A percentile compares a stretch with the other conserved stretches of the same genome.
phyloP scores from a whole-genome alignment of 352 stramenopile genomes.

The Globisporangium nagaii region DNA sequence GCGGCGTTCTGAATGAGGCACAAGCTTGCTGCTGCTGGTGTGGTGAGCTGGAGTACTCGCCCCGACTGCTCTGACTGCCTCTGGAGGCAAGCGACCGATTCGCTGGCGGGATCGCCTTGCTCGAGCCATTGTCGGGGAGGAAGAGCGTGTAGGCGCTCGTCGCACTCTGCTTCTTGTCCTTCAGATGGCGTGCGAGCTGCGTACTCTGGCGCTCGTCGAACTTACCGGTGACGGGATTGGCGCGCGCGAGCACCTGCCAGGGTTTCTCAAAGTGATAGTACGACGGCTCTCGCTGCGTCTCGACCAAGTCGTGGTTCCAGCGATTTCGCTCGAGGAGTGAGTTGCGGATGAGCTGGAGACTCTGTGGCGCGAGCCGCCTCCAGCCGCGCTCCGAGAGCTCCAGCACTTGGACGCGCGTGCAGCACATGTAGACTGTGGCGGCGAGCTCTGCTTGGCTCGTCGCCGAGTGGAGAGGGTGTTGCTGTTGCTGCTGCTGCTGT shows the following conservation, averaged over 20 bases:
- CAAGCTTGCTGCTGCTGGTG: slow-evolving; percentile 7
- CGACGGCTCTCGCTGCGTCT: slow-evolving; percentile 26
- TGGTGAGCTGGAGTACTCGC: background rate
- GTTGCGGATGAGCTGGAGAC: slow-evolving; percentile 39
- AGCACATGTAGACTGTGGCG: slow-evolving; percentile 57
- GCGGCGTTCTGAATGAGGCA: background rate
- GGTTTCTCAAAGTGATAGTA: slow-evolving; percentile 46
- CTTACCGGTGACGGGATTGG: slow-evolving; percentile 12
- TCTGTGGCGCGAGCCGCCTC: slow-evolving; percentile 37
- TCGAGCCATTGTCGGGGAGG: background rate
- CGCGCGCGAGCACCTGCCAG: slow-evolving; percentile 31
- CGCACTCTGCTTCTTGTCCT: slow-evolving; percentile 35
- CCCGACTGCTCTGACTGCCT: background rate
- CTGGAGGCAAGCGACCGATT: background rate
- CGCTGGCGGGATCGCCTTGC: background rate
- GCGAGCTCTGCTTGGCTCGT: slow-evolving; percentile 18
- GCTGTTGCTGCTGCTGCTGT: background rate
- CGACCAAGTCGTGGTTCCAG: slow-evolving; percentile 38
- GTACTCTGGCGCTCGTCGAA: slow-evolving; percentile 21
- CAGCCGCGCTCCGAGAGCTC: slow-evolving; percentile 64
- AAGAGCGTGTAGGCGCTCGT: slow-evolving; percentile 13
- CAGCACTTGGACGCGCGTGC: slow-evolving; percentile 46
- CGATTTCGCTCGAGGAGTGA: slow-evolving; percentile 48
- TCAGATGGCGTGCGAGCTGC: slow-evolving; percentile 40
- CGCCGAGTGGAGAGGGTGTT: background rate